A percentile compares a stretch with the other conserved stretches of the same genome.
Evolutionary conservation across 1,284 basidiomycete genomes (phyloP).

Genomic region (Limonomyces culmigenus): DNA sequence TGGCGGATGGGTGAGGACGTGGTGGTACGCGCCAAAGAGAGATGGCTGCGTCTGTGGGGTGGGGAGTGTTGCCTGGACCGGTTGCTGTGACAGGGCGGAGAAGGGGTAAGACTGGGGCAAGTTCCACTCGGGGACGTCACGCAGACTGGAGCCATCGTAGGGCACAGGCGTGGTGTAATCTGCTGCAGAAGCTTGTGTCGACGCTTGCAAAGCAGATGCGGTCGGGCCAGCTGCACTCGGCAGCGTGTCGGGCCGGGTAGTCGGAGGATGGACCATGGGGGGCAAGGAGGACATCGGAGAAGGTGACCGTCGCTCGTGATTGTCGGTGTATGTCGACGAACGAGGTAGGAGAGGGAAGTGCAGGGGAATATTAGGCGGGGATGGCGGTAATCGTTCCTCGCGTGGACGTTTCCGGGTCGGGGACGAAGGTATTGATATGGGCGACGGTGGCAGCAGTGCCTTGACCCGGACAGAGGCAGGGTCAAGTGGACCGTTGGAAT

Average conservation of each 20-base stretch:
- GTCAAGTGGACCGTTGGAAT: background rate
- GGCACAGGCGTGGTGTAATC: conserved; percentile 56
- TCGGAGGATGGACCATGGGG: no score
- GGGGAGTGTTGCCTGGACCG: conserved; percentile 12
- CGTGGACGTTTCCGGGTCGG: conserved; percentile 36
- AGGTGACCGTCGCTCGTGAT: no score
- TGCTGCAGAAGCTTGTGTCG: conserved; percentile 28
- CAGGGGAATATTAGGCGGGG: conserved; percentile 43
- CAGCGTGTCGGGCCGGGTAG: no score
- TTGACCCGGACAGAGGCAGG: conserved; percentile 18
- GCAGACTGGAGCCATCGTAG: conserved; percentile 49
- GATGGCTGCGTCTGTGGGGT: conserved; percentile 39
- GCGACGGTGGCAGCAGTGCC: conserved; percentile 32
- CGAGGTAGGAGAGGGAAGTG: conserved; percentile 52
- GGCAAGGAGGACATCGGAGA: no score
- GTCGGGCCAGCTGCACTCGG: no score
- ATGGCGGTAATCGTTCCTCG: conserved; percentile 15
- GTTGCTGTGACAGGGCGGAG: conserved; percentile 9
- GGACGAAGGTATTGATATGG: conserved; percentile 38
- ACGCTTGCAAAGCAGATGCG: conserved; percentile 15
- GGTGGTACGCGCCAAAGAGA: conserved; percentile 51
- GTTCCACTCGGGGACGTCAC: conserved; percentile 45
- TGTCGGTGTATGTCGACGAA: background rate
- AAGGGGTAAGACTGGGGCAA: conserved; percentile 25
- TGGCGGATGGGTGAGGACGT: conserved; percentile 48